Base-by-base conservation (phyloP, 371 early-diverging fungal species). In the Actinomucor elegans region DNA sequence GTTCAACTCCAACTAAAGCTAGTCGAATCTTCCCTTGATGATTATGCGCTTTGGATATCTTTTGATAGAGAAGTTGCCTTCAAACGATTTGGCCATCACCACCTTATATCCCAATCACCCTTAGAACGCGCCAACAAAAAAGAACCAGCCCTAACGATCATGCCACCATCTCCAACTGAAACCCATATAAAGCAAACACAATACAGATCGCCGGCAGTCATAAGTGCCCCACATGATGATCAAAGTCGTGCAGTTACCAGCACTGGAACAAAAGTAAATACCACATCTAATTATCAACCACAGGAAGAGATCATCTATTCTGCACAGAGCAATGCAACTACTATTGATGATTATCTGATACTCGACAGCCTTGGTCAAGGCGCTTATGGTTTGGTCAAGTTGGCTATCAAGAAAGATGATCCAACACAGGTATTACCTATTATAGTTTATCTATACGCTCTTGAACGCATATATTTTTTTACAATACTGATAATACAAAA, bases 351-450 rank as follows among this genome's bases (percentile, higher is more conserved):
- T 52, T 90, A 80, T 60, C 67, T 75, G 1, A 81, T 87, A 31
- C 40, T 87, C 1, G 78, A 81, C 31, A 65, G 71, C 6, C 54
- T 90, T 5, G 91, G 91, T 5, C 83, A 88, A 61, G 90, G 91
- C 15, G 85, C 91, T 4, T 89, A 88, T 58, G 88, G 89, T 3
- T 60, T 77, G 33, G 90, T 89, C 21, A 81, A 86, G 52, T 58
- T 86, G n/a, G 86, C 77, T 5, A 61, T 66, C n/a, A 67, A 52
- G 33, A 74, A 66, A 50, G 49, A 64, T 23, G 78, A 79, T 64
- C 71, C 71, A 4, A 64, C 63, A 48, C 59, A 71, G 64, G 33
- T 35, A 24, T 35, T 44, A 40, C 29, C 41, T 53, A 29, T 41
- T 57, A 24, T 43, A 24, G 43, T 28, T 44, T 57, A 44, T 57